These are phyloP conservation scores for Cladophialophora psammophila DNA, from an alignment of 2,329 filamentous ascomycete genomes.

Conservation along the genomic window DNA sequence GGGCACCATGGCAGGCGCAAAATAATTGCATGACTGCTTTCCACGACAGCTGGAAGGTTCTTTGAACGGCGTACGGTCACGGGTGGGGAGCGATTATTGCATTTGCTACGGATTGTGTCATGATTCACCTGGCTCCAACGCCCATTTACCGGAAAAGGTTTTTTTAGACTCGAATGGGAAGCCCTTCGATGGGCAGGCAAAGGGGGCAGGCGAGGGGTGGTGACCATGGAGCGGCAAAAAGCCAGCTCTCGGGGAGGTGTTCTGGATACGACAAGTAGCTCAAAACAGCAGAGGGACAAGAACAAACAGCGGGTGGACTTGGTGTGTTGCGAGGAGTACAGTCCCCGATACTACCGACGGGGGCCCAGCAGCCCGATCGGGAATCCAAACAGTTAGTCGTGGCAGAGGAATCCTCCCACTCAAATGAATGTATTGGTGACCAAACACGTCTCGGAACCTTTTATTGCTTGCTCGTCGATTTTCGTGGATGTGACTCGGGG, in stretches of 20 bases:
- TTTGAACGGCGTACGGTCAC: neutral
- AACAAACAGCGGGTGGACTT: neutral
- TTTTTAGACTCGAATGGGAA: slow-evolving; percentile 5
- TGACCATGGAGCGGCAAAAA: slow-evolving; percentile 6
- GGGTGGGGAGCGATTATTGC: slow-evolving; percentile 13
- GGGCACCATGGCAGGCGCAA: neutral
- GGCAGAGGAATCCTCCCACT: no score
- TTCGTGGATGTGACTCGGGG: neutral
- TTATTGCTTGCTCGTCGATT: neutral
- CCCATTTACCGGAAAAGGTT: slow-evolving; percentile 8
- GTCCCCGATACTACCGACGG: neutral
- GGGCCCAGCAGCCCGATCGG: slow-evolving; percentile 1
- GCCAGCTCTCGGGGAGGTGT: slow-evolving; percentile 3
- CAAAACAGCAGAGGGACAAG: neutral
- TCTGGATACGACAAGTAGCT: slow-evolving; percentile 1
- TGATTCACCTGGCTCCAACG: slow-evolving; percentile 13
- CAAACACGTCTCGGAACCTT: neutral
- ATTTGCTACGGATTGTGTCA: slow-evolving; percentile 15
- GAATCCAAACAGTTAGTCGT: neutral
- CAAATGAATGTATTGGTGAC: neutral
- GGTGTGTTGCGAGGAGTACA: neutral
- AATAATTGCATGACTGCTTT: slow-evolving; percentile 4
- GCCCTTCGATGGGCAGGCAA: slow-evolving; percentile 19
- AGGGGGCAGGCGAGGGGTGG: neutral
- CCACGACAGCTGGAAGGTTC: neutral